Conservation (phyloP, 306 rosid genomes). For the Lathyrus oleraceus region DNA sequence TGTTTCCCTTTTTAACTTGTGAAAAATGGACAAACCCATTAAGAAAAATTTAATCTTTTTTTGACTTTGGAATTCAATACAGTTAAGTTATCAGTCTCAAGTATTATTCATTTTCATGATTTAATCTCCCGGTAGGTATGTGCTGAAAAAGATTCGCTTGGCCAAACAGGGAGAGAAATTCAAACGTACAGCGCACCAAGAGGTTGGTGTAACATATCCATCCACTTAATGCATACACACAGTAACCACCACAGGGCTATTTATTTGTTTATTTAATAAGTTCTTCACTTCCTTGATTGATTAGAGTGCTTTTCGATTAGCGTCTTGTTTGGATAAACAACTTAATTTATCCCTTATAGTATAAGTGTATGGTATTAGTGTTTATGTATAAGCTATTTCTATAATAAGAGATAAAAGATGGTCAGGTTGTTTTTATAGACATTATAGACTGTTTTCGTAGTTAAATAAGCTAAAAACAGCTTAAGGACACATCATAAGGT, state of each 20-base stretch:
- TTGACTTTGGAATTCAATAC: conserved; percentile 11
- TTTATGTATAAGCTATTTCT: not conserved
- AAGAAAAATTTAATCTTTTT: conserved; percentile 14
- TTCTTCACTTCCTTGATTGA: not conserved
- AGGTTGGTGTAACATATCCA: conserved; percentile 57
- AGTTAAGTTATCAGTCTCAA: conserved; percentile 22
- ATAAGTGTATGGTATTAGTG: not conserved
- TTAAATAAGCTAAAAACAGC: not conserved
- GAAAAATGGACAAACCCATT: conserved; percentile 29
- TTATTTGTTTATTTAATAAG: not conserved
- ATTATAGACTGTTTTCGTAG: not conserved
- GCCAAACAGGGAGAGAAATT: conserved; percentile 90
- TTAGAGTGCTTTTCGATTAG: not conserved
- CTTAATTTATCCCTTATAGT: not conserved
- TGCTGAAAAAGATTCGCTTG: conserved; percentile 91
- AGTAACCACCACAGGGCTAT: conserved; percentile 23
- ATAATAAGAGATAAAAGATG: not conserved
- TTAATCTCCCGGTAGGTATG: conserved; percentile 63
- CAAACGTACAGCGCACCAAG: conserved; percentile 89
- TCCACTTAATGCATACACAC: conserved; percentile 31
- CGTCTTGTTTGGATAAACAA: not conserved
- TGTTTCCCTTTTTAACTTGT: not conserved
- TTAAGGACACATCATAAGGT: not conserved
- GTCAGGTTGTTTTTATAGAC: not conserved
- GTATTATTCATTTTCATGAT: conserved; percentile 28